A percentile compares a stretch with the other conserved stretches of the same genome.
Evolutionary conservation across 2,329 filamentous ascomycete genomes (phyloP).

Genomic region (Pestalotiopsis sp.): DNA sequence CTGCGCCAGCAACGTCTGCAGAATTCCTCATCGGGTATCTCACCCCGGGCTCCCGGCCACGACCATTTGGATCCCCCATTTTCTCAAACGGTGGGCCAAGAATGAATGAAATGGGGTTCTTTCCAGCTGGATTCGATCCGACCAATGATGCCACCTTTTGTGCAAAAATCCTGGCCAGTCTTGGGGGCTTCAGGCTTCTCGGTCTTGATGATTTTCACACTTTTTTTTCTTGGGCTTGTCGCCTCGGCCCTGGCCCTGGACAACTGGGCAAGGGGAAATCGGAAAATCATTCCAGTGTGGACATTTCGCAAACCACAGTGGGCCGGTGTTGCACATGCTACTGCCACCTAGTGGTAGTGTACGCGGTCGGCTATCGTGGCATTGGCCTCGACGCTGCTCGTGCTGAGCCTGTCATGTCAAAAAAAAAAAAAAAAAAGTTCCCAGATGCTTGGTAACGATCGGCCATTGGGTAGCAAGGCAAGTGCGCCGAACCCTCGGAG

Average conservation of each 20-base stretch:
- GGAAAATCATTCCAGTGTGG: neutral
- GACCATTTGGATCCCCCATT: neutral
- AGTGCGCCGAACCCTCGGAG: neutral
- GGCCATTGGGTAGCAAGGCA: conserved; percentile 6
- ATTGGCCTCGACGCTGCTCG: conserved; percentile 2
- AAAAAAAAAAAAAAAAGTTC: neutral
- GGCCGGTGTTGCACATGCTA: neutral
- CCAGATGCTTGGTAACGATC: conserved; percentile 4
- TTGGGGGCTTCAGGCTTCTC: too few relatives aligned
- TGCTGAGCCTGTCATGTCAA: neutral
- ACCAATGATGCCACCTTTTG: neutral
- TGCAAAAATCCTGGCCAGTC: neutral
- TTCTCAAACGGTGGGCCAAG: conserved; percentile 2
- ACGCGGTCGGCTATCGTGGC: neutral
- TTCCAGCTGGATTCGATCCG: neutral
- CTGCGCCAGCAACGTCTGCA: neutral
- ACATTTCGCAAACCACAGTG: neutral
- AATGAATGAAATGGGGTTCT: neutral
- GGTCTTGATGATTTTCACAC: too few relatives aligned
- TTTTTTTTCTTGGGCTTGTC: too few relatives aligned
- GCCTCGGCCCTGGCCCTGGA: neutral
- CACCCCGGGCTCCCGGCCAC: neutral
- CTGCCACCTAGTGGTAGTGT: neutral
- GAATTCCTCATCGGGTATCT: neutral
- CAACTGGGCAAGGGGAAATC: too few relatives aligned